These are phyloP conservation scores for Capsicum rhomboideum DNA, from an alignment of 257 asterid genomes.

Conservation along the genomic window DNA sequence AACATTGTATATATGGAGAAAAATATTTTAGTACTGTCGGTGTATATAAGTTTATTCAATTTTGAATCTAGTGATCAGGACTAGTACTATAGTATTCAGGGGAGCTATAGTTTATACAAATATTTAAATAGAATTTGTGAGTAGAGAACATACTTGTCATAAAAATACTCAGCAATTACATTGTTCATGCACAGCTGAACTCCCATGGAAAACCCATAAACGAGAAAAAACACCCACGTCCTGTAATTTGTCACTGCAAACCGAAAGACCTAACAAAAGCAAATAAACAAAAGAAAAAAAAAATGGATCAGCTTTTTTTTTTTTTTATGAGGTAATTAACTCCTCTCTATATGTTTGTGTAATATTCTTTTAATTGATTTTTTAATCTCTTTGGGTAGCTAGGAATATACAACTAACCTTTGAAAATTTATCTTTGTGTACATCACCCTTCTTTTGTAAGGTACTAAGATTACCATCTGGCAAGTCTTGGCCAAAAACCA, in stretches of 20 bases:
- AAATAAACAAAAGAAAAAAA: background rate
- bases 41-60: background rate
- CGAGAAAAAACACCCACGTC: slow-evolving; percentile 10
- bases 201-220: slow-evolving; percentile 13
- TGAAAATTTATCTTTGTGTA: slow-evolving; percentile 4
- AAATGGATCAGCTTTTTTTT: background rate
- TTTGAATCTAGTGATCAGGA: too few relatives aligned
- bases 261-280: background rate
- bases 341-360: too few relatives aligned
- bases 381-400: background rate
- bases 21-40: too few relatives aligned
- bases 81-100: too few relatives aligned
- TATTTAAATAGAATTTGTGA: background rate
- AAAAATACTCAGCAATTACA: background rate
- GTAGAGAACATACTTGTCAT: background rate
- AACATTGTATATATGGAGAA: too few relatives aligned
- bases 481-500: slow-evolving; percentile 9
- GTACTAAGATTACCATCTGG: slow-evolving; percentile 9
- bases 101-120: background rate
- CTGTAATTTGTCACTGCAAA: slow-evolving; percentile 7
- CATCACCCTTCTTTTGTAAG: slow-evolving; percentile 1
- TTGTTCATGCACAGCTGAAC: slow-evolving; percentile 14
- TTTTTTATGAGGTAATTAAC: background rate
- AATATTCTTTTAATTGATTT: background rate
- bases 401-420: slow-evolving; percentile 1